phyloP scores from a whole-genome alignment of 2,329 filamentous ascomycete genomes.

The Cercospora sp. region DNA sequence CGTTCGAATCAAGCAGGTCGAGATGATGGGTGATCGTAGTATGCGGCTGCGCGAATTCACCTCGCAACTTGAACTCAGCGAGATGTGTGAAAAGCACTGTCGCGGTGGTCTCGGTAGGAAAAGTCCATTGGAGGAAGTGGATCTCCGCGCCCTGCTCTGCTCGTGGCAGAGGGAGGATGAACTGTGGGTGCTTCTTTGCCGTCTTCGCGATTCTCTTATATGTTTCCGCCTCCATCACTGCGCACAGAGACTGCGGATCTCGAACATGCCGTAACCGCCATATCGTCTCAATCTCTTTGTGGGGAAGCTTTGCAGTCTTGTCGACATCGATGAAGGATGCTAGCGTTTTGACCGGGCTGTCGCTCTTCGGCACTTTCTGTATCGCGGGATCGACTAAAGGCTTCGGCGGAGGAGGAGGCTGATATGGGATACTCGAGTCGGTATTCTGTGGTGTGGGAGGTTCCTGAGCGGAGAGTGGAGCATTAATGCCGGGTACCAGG shows the following conservation, averaged over 20 bases:
- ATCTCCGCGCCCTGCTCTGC: slow-evolving; percentile 74
- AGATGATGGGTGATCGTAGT: slow-evolving; percentile 91
- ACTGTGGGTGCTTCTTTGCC: slow-evolving; percentile 77
- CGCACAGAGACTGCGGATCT: slow-evolving; percentile 75
- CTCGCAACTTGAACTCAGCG: slow-evolving; percentile 86
- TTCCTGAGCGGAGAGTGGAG: slow-evolving; percentile 40
- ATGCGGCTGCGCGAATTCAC: slow-evolving; percentile 86
- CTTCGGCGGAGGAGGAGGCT: slow-evolving; percentile 40
- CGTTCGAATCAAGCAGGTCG: slow-evolving; percentile 72
- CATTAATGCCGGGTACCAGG: slow-evolving; percentile 54
- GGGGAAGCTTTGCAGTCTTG: slow-evolving; percentile 71
- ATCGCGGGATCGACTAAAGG: slow-evolving; percentile 33
- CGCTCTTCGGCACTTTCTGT: slow-evolving; percentile 39
- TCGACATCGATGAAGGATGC: slow-evolving; percentile 73
- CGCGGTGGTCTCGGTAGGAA: slow-evolving; percentile 64
- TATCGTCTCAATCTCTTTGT: slow-evolving; percentile 79
- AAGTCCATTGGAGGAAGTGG: slow-evolving; percentile 95
- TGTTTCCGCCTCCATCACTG: slow-evolving; percentile 71
- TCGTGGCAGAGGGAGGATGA: slow-evolving; percentile 83
- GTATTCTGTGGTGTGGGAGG: slow-evolving; percentile 31
- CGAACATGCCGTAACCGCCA: slow-evolving; percentile 86
- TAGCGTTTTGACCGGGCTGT: slow-evolving; percentile 62
- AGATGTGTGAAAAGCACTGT: slow-evolving; percentile 87
- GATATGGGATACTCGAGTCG: slow-evolving; percentile 35
- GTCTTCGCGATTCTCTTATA: slow-evolving; percentile 70